phyloP scores from a whole-genome alignment of 352 stramenopile genomes.

The Chrysophaeum taylorii region DNA sequence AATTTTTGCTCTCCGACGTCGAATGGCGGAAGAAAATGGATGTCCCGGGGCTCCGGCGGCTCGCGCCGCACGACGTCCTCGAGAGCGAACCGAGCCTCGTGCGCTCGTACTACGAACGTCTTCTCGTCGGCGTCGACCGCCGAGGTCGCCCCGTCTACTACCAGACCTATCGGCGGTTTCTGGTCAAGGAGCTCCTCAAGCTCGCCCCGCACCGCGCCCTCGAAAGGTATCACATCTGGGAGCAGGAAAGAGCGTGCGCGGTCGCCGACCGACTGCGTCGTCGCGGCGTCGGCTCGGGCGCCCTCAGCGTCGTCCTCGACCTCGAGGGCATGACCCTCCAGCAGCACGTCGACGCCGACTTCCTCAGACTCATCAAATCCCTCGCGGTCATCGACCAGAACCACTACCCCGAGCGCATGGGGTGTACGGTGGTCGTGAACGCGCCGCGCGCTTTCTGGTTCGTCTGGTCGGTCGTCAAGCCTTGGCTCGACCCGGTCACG shows the following conservation, averaged over 20 bases:
- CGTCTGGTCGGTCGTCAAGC: conserved; percentile 56
- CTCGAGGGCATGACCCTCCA: conserved; percentile 13
- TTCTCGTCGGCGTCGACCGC: conserved; percentile 12
- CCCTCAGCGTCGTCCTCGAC: conserved; percentile 14
- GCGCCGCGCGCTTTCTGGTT: conserved; percentile 51
- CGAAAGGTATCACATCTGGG: conserved; percentile 17
- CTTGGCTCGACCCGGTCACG: conserved; percentile 55
- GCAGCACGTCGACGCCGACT: conserved; percentile 13
- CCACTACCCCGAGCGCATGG: conserved; percentile 59
- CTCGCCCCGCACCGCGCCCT: not conserved
- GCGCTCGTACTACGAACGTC: conserved; percentile 19
- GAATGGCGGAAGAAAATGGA: too few species aligned
- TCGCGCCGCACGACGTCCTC: too few species aligned
- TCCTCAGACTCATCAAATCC: conserved; percentile 12
- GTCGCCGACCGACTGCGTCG: conserved; percentile 6
- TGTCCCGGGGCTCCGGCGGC: too few species aligned
- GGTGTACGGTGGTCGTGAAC: conserved; percentile 58
- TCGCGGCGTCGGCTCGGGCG: not conserved
- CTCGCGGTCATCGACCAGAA: not conserved
- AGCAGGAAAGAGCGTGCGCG: conserved; percentile 8
- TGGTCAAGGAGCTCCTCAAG: conserved; percentile 14
- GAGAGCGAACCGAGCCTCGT: too few species aligned
- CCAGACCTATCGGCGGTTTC: conserved; percentile 11
- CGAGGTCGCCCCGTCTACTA: conserved; percentile 4
- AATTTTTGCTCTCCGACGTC: too few species aligned